Evolutionary conservation across 345 rosid species (phyloP).

Genomic region (Anacardium occidentale): DNA sequence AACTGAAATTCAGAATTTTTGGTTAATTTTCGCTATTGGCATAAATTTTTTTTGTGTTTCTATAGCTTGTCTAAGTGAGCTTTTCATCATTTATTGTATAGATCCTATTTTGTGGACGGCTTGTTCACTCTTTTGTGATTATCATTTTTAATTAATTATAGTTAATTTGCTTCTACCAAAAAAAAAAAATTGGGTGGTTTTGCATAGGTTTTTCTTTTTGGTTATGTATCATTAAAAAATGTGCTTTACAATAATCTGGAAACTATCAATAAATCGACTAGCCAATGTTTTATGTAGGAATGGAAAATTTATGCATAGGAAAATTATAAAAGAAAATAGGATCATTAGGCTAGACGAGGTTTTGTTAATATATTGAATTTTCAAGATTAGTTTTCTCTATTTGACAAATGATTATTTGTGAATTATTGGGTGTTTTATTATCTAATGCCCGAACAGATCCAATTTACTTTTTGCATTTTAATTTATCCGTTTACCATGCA

Average conservation of each 20-base stretch:
- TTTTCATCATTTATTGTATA: too few species aligned
- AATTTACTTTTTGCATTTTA: neutral
- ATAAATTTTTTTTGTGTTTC: too few species aligned
- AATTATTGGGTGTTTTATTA: neutral
- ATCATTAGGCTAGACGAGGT: slow-evolving; percentile 5
- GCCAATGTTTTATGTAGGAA: neutral
- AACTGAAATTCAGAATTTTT: too few species aligned
- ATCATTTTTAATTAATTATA: too few species aligned
- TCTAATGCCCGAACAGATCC: neutral
- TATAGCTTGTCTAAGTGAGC: too few species aligned
- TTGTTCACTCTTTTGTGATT: too few species aligned
- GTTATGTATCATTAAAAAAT: slow-evolving; percentile 3
- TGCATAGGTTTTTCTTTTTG: slow-evolving; percentile 3
- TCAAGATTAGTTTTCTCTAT: neutral
- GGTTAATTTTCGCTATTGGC: too few species aligned
- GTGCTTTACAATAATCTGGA: neutral
- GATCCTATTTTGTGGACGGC: too few species aligned
- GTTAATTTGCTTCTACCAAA: too few species aligned
- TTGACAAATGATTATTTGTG: neutral
- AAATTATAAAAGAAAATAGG: too few species aligned
- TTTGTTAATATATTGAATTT: neutral
- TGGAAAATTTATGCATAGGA: neutral
- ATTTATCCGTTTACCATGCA: neutral
- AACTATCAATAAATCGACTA: neutral
- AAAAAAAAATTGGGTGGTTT: neutral